Conservation (phyloP, 83 land plant species). For the Isoetes engelmannii region DNA sequence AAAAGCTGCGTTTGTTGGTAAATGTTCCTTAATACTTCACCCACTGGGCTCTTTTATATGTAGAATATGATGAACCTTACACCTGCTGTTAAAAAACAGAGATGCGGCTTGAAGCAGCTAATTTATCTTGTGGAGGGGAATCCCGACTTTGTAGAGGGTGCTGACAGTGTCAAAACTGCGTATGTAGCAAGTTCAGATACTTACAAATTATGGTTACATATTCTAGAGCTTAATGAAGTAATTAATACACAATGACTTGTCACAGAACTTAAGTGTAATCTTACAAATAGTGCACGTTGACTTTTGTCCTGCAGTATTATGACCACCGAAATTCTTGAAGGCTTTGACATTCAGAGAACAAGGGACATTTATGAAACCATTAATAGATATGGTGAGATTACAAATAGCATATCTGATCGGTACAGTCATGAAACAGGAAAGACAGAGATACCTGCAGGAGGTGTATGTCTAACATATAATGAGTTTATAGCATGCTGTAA, state of each 20-base stretch:
- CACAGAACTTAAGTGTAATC: too few species aligned
- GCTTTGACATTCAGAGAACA: conserved; percentile 92
- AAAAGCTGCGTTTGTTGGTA: conserved; percentile 79
- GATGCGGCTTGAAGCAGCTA: conserved; percentile 69
- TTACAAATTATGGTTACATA: too few species aligned
- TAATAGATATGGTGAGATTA: conserved; percentile 65
- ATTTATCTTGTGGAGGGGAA: conserved; percentile 93
- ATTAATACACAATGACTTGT: too few species aligned
- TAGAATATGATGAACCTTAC: background rate
- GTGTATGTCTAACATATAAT: conserved; percentile 45
- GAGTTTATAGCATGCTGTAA: conserved; percentile 64
- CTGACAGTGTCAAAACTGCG: conserved; percentile 91
- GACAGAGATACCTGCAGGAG: conserved; percentile 10
- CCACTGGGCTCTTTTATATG: background rate
- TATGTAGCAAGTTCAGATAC: conserved; percentile 22
- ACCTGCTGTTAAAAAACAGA: conserved; percentile 34
- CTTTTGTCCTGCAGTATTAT: conserved; percentile 49
- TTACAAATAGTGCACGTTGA: background rate
- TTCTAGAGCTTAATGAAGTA: too few species aligned
- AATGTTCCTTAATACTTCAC: background rate
- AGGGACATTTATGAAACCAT: conserved; percentile 57
- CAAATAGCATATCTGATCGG: conserved; percentile 53
- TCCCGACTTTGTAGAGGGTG: conserved; percentile 65
- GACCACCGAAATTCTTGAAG: conserved; percentile 90
- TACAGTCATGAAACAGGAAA: conserved; percentile 33